Base-by-base conservation (phyloP, 1,284 basidiomycete species). In the Irpex lacteus region DNA sequence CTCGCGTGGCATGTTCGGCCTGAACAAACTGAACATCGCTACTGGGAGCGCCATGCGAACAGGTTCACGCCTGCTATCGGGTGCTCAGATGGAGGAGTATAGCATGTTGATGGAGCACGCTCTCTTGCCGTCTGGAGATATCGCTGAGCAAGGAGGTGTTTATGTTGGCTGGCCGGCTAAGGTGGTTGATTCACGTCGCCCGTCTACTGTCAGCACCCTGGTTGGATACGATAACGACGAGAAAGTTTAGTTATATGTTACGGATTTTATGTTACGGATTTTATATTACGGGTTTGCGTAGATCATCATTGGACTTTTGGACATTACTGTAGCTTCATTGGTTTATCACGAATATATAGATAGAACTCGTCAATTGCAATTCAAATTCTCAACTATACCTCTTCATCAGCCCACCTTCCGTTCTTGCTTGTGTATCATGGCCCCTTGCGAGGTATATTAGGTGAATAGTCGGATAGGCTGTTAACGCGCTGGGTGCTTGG, bases 31-130 rank as follows among this genome's bases (percentile, higher is more conserved):
- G 21, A 77, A 76, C 61, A 78, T 82, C 53, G 78, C 74, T 3
- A 70, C 77, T 63, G 76, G 76, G 75, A 78, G 64, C 59, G 69
- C 70, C 19, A 61, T 71, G 65, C 78, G 81, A n/a, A 73, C 79
- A 2, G 81, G 80, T 32, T 82, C 80, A 18, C 74, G 81, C 32
- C 70, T 83, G n/a, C 75, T 83, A 21, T 82, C 81, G 0, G 81
- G 81, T 15, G 81, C 81, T 26, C 80, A 79, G 8, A 82, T 83
- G 81, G 81, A 82, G 67, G 77, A 79, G 63, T 73, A 71, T 68
- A 80, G 78, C 63, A 80, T 83, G 78, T 75, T 83, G 9, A 77
- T 75, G 66, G 81, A 83, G 70, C 81, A 83, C 62, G 81, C 80
- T 0, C 75, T 82, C 4, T 69, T 83, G 26, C 78, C 80, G 2